Evolutionary conservation across 163 green algal genomes (phyloP).

Genomic region (Trebouxiophyceae sp.): DNA sequence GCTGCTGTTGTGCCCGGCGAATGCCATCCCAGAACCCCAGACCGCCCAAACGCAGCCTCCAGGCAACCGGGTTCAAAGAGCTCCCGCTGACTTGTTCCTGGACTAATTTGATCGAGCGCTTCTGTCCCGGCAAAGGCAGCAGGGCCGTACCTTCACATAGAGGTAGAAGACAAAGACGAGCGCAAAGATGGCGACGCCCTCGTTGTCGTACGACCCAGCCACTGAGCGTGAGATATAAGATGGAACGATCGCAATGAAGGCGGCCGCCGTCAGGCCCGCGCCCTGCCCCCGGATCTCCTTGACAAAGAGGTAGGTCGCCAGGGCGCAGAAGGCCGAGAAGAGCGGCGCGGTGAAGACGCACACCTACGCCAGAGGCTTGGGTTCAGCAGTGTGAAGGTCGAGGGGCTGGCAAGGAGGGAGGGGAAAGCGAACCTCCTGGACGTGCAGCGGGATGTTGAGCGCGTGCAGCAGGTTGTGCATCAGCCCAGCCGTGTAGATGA

Average conservation of each 20-base stretch:
- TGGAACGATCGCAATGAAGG: conserved; percentile 80
- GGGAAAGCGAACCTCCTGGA: conserved; percentile 64
- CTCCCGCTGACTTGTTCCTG: no score
- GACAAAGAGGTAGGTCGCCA: conserved; percentile 82
- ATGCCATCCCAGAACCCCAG: no score
- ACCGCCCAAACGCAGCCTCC: no score
- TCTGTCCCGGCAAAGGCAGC: no score
- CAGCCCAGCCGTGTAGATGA: conserved; percentile 78
- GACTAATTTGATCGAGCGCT: no score
- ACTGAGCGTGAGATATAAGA: conserved; percentile 86
- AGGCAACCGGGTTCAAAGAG: no score
- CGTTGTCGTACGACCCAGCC: conserved; percentile 85
- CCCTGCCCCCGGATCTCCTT: conserved; percentile 62
- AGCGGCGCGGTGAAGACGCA: conserved; percentile 94
- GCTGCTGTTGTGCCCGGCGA: no score
- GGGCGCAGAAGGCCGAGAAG: conserved; percentile 81
- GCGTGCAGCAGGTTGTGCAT: conserved; percentile 78
- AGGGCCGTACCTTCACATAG: conserved; percentile 77
- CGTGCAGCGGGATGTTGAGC: conserved; percentile 77
- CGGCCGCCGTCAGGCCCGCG: conserved; percentile 76
- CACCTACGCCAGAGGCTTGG: conserved; percentile 47
- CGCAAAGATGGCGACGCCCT: conserved; percentile 88
- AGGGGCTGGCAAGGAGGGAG: no score
- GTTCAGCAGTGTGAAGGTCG: neutral
- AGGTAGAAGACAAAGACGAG: conserved; percentile 84